Percentiles rank a stretch among this genome's conserved stretches.
Conservation (phyloP, 345 rosid species). For the Sapria himalayana region DNA sequence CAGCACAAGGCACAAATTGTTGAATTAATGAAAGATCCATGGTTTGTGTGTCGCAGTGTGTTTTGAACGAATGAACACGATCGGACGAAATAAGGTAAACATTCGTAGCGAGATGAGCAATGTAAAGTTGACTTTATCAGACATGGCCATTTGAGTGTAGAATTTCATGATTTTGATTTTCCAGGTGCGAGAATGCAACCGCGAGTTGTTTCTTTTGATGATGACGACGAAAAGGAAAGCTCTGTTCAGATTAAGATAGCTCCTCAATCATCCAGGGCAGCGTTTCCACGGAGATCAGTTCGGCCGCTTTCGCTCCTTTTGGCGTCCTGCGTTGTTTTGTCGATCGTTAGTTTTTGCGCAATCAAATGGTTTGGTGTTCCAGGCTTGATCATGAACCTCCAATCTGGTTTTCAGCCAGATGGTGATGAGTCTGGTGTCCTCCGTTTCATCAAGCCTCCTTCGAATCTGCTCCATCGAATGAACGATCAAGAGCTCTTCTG, state of each 20-base stretch:
- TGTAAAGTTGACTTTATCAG: too few relatives aligned
- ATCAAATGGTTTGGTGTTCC: slow-evolving; percentile 39
- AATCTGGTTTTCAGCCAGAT: slow-evolving; percentile 31
- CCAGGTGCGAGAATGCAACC: slow-evolving; percentile 24
- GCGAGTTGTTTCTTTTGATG: slow-evolving; percentile 40
- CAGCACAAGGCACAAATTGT: too few relatives aligned
- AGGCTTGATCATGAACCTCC: slow-evolving; percentile 21
- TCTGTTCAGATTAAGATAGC: slow-evolving; percentile 14
- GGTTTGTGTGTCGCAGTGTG: too few relatives aligned
- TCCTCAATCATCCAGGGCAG: slow-evolving; percentile 29
- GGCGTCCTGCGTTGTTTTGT: slow-evolving; percentile 30
- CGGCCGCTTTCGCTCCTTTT: slow-evolving; percentile 32
- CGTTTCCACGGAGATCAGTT: slow-evolving; percentile 30
- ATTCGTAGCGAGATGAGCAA: too few relatives aligned
- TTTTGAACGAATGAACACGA: too few relatives aligned
- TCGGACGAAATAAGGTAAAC: too few relatives aligned
- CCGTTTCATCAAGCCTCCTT: slow-evolving; percentile 42
- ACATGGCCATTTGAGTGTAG: too few relatives aligned
- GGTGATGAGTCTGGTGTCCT: slow-evolving; percentile 24
- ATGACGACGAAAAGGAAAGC: slow-evolving; percentile 58
- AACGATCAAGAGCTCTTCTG: slow-evolving; percentile 58
- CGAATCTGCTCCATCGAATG: slow-evolving; percentile 46
- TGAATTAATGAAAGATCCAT: too few relatives aligned
- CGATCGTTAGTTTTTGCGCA: slow-evolving; percentile 44
- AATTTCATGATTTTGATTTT: slow-evolving; percentile 9